phyloP scores from a whole-genome alignment of 2,329 filamentous ascomycete genomes.

The Stagonosporopsis vannaccii region DNA sequence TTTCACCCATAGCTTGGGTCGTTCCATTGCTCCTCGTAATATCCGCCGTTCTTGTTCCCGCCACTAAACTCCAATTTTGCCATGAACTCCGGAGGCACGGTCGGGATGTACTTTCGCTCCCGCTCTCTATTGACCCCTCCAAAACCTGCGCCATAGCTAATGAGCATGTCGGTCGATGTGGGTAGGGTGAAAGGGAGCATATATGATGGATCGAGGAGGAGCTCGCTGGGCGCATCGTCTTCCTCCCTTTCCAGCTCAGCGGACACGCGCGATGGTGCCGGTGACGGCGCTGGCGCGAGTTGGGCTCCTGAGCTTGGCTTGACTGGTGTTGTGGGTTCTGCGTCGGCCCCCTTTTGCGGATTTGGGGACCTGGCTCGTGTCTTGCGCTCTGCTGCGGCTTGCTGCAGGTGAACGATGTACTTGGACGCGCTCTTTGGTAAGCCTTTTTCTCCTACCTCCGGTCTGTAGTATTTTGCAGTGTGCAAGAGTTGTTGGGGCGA shows the following conservation, averaged over 20 bases:
- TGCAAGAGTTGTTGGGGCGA: constrained; percentile 90
- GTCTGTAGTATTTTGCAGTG: constrained; percentile 88
- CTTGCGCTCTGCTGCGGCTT: constrained; percentile 66
- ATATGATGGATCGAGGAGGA: constrained; percentile 86
- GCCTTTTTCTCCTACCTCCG: constrained; percentile 93
- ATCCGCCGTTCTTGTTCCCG: constrained; percentile 39
- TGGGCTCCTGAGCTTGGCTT: constrained; percentile 32
- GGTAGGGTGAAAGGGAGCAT: constrained; percentile 96
- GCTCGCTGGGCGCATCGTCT: constrained; percentile 73
- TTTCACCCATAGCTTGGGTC: constrained; percentile 46
- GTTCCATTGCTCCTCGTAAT: constrained; percentile 46
- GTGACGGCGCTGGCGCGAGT: constrained; percentile 35
- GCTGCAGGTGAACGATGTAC: constrained; percentile 81
- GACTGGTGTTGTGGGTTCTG: constrained; percentile 43
- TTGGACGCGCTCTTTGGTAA: constrained; percentile 88
- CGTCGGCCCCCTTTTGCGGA: constrained; percentile 46
- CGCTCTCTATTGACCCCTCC: constrained; percentile 90
- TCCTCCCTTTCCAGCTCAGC: constrained; percentile 66
- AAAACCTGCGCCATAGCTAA: constrained; percentile 93
- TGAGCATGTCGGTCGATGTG: constrained; percentile 95
- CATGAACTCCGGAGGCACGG: constrained; percentile 91
- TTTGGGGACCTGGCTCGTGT: constrained; percentile 45
- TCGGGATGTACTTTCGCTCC: constrained; percentile 94
- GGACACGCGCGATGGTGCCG: constrained; percentile 42
- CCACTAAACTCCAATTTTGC: constrained; percentile 76